Evolutionary conservation across 768 basidiomycete species (phyloP).

Genomic region (Russula griseocarnosa): DNA sequence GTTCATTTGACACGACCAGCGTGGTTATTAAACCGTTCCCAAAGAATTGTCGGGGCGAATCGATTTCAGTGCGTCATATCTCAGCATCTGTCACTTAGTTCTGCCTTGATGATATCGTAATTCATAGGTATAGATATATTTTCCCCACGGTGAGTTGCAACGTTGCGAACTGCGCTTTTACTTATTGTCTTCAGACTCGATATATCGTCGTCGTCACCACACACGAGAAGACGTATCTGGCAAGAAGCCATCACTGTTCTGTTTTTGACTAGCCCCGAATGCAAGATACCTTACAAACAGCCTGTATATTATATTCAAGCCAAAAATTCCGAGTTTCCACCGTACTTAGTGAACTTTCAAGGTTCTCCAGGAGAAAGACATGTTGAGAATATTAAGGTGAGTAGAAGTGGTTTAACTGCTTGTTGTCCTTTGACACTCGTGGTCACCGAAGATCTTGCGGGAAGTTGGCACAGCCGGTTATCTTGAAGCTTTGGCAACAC

Average conservation of each 20-base stretch:
- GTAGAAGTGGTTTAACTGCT: background rate
- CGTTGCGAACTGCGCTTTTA: background rate
- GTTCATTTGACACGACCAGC: slow-evolving; percentile 29
- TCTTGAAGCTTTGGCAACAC: slow-evolving; percentile 46
- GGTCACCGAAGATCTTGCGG: slow-evolving; percentile 54
- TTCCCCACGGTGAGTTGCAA: slow-evolving; percentile 54
- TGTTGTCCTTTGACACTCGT: slow-evolving; percentile 3
- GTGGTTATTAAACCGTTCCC: background rate
- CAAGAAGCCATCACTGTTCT: slow-evolving; percentile 71
- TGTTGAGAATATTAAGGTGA: slow-evolving; percentile 76
- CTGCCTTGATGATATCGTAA: background rate
- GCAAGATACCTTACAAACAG: slow-evolving; percentile 55
- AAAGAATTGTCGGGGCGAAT: slow-evolving; percentile 57
- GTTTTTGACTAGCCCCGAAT: slow-evolving; percentile 55
- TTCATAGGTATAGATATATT: slow-evolving; percentile 70
- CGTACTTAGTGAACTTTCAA: slow-evolving; percentile 61
- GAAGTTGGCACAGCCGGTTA: slow-evolving; percentile 62
- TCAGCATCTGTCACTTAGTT: background rate
- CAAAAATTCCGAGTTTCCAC: slow-evolving; percentile 55
- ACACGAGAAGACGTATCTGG: slow-evolving; percentile 70
- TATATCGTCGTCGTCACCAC: slow-evolving; percentile 51
- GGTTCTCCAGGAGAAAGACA: slow-evolving; percentile 68
- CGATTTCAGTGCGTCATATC: slow-evolving; percentile 60
- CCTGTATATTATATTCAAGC: slow-evolving; percentile 57
- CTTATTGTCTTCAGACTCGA: slow-evolving; percentile 45